Evolutionary conservation across 1,139 yeast genomes (phyloP), one percentile per base, ranked within the genome.

Genomic region (Saccharomyces hybrid): DNA sequence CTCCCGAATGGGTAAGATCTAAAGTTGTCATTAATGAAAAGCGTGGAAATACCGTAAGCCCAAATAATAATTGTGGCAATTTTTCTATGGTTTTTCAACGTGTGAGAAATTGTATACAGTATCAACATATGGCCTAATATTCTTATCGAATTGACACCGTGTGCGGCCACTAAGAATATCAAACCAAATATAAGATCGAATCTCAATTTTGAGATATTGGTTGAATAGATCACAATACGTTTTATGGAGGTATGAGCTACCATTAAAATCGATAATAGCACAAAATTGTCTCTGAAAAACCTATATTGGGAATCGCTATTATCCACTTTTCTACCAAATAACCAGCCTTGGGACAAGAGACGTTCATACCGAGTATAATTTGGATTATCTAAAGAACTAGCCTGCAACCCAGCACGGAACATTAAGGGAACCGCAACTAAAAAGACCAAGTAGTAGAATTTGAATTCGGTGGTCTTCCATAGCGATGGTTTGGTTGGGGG

Each of bases 231-330:
- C 0, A 71, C 63, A 0, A 70, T 48, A 53, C 75, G 70, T 61
- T 95, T 79, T 16, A 84, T 60, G 0, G 66, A 54, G 4, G 76
- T 71, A 68, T 91, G 98, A 1, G 75, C 68, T 0, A 69, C 63
- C 52, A 85, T 76, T 52, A 89, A 74, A 1, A 73, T 79, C 31
- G 76, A 68, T 51, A 93, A 73, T 52, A 86, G 69, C 8, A 82
- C 80, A 61, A 91, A 76, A 67, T 89, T 90, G 65, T 86, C 85
- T 63, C 99, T 78, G 69, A 95, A 90, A 64, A 90, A 88, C 31
- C 89, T 75, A 66, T 91, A 95, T 69, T 93, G 99, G 44, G 77
- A 76, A 68, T 93, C 99, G 3, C 96, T 86, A 68, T 91, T 90
- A 68, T 93, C 97, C 62, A 81, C 95, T 73, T 81, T 84, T 32